phyloP scores from a whole-genome alignment of 2,329 filamentous ascomycete genomes.

The Ophiostoma novo-ulmi region DNA sequence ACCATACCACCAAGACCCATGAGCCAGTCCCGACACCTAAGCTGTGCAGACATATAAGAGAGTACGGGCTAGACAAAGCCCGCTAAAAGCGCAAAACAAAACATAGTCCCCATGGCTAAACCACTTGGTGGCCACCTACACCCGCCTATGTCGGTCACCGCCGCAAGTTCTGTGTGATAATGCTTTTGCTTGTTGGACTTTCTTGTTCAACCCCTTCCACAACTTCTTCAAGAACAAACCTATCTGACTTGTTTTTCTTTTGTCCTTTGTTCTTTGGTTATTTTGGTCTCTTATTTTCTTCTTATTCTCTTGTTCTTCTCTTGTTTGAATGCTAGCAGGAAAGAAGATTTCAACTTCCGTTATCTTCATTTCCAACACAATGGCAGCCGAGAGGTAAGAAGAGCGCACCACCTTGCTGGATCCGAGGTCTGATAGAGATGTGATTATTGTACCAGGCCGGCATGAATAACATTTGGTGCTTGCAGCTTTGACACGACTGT shows the following conservation, averaged over 20 bases:
- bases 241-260: neutral
- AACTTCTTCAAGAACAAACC: neutral
- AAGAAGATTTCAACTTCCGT: neutral
- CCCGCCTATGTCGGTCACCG: conserved; percentile 23
- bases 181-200: neutral
- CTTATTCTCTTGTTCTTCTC: neutral
- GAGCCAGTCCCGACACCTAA: conserved; percentile 22
- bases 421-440: neutral
- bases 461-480: conserved; percentile 6
- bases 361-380: neutral
- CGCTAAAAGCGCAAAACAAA: neutral
- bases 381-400: conserved; percentile 3
- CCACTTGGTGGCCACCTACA: conserved; percentile 19
- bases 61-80: conserved; percentile 11
- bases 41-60: neutral
- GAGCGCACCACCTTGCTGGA: neutral
- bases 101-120: conserved; percentile 19
- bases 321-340: neutral
- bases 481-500: conserved; percentile 46
- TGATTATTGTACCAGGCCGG: neutral
- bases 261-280: neutral
- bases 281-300: too few relatives aligned
- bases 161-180: conserved; percentile 14
- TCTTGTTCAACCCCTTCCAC: neutral
- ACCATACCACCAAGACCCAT: conserved; percentile 19